A percentile compares a stretch with the other conserved stretches of the same genome.
phyloP scores from a whole-genome alignment of 208 protist species.

The Leishmania aethiopica region DNA sequence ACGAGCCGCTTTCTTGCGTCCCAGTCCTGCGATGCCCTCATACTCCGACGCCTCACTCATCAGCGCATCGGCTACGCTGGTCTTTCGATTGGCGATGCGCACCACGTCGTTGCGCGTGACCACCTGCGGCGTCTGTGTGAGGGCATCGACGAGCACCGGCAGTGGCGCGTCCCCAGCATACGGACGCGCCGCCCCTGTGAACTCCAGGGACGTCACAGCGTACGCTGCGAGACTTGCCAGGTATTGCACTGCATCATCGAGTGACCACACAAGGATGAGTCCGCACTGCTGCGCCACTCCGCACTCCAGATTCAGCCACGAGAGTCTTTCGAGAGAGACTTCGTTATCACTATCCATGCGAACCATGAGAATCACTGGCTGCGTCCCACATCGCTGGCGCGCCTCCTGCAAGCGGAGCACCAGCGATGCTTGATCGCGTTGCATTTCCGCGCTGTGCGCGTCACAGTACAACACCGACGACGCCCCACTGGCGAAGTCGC shows the following conservation, averaged over 20 bases:
- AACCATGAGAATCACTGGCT: slow-evolving; percentile 36
- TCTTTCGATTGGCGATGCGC: slow-evolving; percentile 57
- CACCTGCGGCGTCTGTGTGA: slow-evolving; percentile 78
- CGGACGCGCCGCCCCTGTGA: slow-evolving; percentile 8
- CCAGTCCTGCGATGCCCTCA: slow-evolving; percentile 56
- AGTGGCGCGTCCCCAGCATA: slow-evolving; percentile 41
- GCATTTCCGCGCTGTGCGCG: slow-evolving; percentile 6
- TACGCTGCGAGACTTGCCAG: slow-evolving; percentile 46
- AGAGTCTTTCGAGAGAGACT: slow-evolving; percentile 47
- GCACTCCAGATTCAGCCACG: slow-evolving; percentile 76
- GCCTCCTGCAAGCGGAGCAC: slow-evolving; percentile 22
- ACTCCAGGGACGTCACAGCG: slow-evolving; percentile 45
- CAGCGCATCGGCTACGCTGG: slow-evolving; percentile 56
- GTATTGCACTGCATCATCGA: slow-evolving; percentile 61
- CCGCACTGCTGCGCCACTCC: slow-evolving; percentile 49
- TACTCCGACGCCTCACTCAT: slow-evolving; percentile 39
- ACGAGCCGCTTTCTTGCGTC: slow-evolving; percentile 52
- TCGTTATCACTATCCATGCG: slow-evolving; percentile 31
- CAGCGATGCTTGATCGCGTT: slow-evolving; percentile 19
- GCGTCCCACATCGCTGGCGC: slow-evolving; percentile 10
- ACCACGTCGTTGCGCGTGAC: slow-evolving; percentile 66
- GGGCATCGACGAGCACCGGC: slow-evolving; percentile 58
- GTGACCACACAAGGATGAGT: slow-evolving; percentile 63
- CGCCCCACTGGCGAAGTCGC: slow-evolving; percentile 26
- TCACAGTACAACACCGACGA: slow-evolving; percentile 34